These are phyloP conservation scores for Kwoniella bestiolae DNA, from an alignment of 768 basidiomycete species.

Conservation along the genomic window DNA sequence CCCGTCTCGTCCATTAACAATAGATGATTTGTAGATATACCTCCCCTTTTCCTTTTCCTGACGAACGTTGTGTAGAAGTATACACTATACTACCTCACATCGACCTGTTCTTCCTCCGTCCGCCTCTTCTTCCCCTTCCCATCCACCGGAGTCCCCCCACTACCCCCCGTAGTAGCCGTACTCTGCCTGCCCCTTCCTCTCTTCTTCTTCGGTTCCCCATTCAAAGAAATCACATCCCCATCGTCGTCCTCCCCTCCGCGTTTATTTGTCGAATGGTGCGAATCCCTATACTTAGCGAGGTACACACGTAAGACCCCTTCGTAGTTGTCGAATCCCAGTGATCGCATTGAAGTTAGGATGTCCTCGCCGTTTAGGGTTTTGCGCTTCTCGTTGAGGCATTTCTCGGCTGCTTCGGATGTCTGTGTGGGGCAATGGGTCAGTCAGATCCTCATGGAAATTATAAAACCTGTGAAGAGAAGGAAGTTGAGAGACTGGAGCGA, in stretches of 20 bases:
- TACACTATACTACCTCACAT: background rate
- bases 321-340: slow-evolving; percentile 93
- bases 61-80: no score
- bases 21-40: background rate
- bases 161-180: background rate
- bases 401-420: slow-evolving; percentile 93
- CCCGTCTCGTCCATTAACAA: background rate
- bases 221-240: background rate
- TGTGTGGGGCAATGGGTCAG: no score
- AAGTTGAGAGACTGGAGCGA: no score
- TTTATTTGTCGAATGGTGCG: slow-evolving; percentile 12
- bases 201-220: slow-evolving; percentile 12
- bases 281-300: slow-evolving; percentile 81
- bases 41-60: no score
- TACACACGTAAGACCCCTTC: slow-evolving; percentile 90
- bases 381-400: slow-evolving; percentile 89
- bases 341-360: slow-evolving; percentile 89
- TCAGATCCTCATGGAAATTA: no score
- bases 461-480: no score
- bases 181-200: slow-evolving; percentile 20
- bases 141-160: background rate
- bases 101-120: slow-evolving; percentile 1
- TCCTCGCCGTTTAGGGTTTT: slow-evolving; percentile 99
- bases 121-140: slow-evolving; percentile 28
- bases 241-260: slow-evolving; percentile 7